Conservation (phyloP, 2,329 filamentous ascomycete species). For the Fusarium pilosicola region DNA sequence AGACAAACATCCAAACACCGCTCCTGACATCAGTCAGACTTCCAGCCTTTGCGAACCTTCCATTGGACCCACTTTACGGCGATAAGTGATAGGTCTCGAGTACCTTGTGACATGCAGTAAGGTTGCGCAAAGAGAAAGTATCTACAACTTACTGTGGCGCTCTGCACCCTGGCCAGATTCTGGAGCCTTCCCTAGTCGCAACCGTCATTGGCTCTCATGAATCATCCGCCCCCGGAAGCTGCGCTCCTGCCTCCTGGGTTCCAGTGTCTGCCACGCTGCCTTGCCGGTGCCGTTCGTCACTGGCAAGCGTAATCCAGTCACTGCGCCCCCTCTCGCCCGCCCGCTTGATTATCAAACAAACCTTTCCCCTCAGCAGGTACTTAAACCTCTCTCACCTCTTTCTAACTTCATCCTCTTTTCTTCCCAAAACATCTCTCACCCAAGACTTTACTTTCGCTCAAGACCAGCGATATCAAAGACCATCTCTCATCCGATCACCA, state of each 20-base stretch:
- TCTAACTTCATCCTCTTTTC: constrained; percentile 20
- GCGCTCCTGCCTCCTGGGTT: constrained; percentile 37
- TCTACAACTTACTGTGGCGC: constrained; percentile 33
- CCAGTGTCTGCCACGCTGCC: constrained; percentile 15
- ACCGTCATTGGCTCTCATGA: constrained; percentile 48
- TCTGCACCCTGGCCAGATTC: constrained; percentile 45
- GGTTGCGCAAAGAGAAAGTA: constrained; percentile 24
- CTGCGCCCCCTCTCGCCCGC: constrained; percentile 41
- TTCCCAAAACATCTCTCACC: constrained; percentile 25
- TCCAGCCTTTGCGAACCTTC: constrained; percentile 3
- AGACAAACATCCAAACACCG: not conserved
- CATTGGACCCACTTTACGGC: constrained; percentile 22
- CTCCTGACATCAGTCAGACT: constrained; percentile 30
- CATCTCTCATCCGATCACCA: constrained; percentile 20
- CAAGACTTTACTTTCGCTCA: constrained; percentile 11
- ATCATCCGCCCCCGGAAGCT: constrained; percentile 48
- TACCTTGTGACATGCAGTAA: constrained; percentile 26
- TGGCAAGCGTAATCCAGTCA: constrained; percentile 41
- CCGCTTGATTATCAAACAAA: constrained; percentile 40
- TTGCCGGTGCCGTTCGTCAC: constrained; percentile 31
- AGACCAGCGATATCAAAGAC: constrained; percentile 15
- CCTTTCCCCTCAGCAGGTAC: constrained; percentile 38
- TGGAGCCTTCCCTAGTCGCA: constrained; percentile 51
- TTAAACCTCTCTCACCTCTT: constrained; percentile 46
- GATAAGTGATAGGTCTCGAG: constrained; percentile 23